These are phyloP conservation scores for Sedum album DNA, from an alignment of 164 flowering plant genomes.

Conservation along the genomic window DNA sequence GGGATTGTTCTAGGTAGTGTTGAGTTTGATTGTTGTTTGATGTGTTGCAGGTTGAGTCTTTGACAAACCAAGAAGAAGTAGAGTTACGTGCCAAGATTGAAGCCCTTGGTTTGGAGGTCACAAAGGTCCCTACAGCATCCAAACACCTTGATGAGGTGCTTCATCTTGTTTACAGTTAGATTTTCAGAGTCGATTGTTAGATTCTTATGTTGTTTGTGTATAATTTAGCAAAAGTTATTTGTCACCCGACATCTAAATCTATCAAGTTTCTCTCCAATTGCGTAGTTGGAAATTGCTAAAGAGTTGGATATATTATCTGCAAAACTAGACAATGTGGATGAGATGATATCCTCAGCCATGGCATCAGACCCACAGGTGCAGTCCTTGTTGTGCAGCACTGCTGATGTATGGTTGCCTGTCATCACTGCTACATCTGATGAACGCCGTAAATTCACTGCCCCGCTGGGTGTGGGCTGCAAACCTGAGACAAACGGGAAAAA, in stretches of 20 bases:
- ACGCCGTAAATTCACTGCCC: constrained; percentile 45
- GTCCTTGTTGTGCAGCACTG: constrained; percentile 61
- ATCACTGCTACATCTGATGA: constrained; percentile 80
- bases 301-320: constrained; percentile 82
- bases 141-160: constrained; percentile 64
- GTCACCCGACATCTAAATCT: neutral
- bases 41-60: constrained; percentile 58
- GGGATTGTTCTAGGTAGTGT: neutral
- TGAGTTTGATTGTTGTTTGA: neutral
- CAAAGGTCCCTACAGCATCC: constrained; percentile 59
- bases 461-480: constrained; percentile 22
- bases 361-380: constrained; percentile 76
- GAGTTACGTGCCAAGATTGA: constrained; percentile 83
- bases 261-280: neutral
- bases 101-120: constrained; percentile 73
- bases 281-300: constrained; percentile 73
- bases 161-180: neutral
- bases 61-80: constrained; percentile 80
- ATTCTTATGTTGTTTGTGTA: neutral
- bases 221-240: neutral
- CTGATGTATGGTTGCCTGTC: constrained; percentile 93
- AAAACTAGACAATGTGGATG: constrained; percentile 73
- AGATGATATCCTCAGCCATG: constrained; percentile 43
- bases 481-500: constrained; percentile 20
- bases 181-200: neutral